Evolutionary conservation across 345 rosid species (phyloP), one percentile per base, ranked within the genome.

Genomic region (Syzygium aqueum): DNA sequence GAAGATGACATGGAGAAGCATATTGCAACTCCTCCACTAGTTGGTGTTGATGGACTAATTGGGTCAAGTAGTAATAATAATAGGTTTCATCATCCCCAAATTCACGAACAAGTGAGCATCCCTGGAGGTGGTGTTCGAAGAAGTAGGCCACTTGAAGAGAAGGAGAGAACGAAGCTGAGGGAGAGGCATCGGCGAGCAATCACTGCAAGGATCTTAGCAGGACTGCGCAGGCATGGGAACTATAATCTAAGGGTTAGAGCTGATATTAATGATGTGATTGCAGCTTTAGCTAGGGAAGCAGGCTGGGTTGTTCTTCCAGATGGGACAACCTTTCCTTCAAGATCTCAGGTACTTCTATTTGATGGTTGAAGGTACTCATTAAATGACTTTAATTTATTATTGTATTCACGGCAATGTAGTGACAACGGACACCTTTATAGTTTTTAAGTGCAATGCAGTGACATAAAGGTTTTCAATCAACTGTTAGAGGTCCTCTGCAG

Each of bases 221-320:
- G 99, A 85, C 91, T 98, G 77, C 92, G 99, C 86, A 96, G 97
- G 91, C 99, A 96, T 89, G 99, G 99, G 84, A 96, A 98, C 90
- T 98, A 98, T 94, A 98, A 98, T 91, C 95, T 98, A 27, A 94
- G 99, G 90, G 99, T 98, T 84, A 95, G 99, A 91, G 99, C 99
- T 88, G 99, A 98, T 92, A 98, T 96, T 51, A 98, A 98, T 86
- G 99, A 98, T 89, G 99, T 98, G 82, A 98, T 98, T 85, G 98
- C 98, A 46, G 99, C 99, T 89, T 92, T 98, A 91, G 99, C 99
- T 8, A 96, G 98, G 91, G 99, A 98, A 93, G 99, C 99, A 92
- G 99, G 99, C 37, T 96, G 99, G 99, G 98, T 96, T 89, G 99
- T 98, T 91, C 98, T 98, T 87, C 99, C 99, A 51, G 99, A 98